A percentile compares a stretch with the other conserved stretches of the same genome.
Conservation (phyloP, 31 red algal species). For the Odonthalia washingtoniensis region DNA sequence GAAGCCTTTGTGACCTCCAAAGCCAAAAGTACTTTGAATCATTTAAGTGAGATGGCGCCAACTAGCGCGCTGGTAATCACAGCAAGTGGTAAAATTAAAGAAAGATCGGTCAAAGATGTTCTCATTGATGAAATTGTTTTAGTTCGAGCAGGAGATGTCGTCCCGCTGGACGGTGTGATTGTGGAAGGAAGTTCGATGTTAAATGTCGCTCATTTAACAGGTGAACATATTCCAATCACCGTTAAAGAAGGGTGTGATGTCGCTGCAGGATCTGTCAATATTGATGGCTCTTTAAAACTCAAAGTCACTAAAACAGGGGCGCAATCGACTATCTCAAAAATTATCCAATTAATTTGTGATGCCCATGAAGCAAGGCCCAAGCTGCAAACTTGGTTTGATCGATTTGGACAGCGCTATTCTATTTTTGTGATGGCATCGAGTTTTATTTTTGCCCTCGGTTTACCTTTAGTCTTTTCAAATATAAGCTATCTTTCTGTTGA, state of each 20-base stretch:
- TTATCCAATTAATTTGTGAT: conserved; percentile 78
- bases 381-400: conserved; percentile 81
- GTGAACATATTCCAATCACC: conserved; percentile 69
- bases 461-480: conserved; percentile 8
- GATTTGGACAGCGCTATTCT: conserved; percentile 60
- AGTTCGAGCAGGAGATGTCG: conserved; percentile 75
- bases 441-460: too few relatives aligned
- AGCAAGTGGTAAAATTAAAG: background rate
- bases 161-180: conserved; percentile 83
- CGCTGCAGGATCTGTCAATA: conserved; percentile 65
- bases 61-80: conserved; percentile 56
- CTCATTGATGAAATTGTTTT: conserved; percentile 77
- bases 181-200: conserved; percentile 74
- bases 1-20: conserved; percentile 65
- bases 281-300: conserved; percentile 78
- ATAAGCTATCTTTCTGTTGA: conserved; percentile 48
- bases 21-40: conserved; percentile 75
- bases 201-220: conserved; percentile 80
- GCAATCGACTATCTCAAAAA: conserved; percentile 79
- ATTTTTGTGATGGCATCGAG: too few relatives aligned
- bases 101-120: conserved; percentile 50
- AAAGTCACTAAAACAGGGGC: conserved; percentile 68
- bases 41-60: conserved; percentile 66
- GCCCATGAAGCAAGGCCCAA: conserved; percentile 82
- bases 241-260: conserved; percentile 58